phyloP scores from a whole-genome alignment of 1,139 yeast species.

The Entelexis paramagnoliae region DNA sequence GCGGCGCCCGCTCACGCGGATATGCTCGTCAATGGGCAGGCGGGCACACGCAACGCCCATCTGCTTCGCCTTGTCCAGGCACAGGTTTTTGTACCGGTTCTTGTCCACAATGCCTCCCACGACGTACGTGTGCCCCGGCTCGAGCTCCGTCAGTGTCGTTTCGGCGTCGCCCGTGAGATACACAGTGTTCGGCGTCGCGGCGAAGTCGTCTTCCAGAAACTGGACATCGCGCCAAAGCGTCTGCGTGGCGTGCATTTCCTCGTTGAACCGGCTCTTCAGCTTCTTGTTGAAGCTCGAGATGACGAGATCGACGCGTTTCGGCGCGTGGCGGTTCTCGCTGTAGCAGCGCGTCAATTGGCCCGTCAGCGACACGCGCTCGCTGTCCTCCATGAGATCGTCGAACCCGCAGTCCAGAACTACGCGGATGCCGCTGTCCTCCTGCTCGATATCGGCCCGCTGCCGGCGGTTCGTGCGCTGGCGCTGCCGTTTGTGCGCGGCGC shows the following conservation, averaged over 20 bases:
- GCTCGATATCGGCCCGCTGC: conserved; percentile 5
- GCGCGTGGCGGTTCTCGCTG: conserved; percentile 59
- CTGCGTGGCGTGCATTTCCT: conserved; percentile 46
- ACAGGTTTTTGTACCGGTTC: conserved; percentile 75
- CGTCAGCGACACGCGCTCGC: conserved; percentile 64
- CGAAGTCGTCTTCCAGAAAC: conserved; percentile 42
- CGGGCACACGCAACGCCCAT: conserved; percentile 65
- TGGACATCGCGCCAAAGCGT: conserved; percentile 55
- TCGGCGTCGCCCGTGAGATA: conserved; percentile 86
- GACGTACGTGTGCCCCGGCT: conserved; percentile 63
- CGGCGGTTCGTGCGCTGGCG: conserved; percentile 4
- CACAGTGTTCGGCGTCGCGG: conserved; percentile 18
- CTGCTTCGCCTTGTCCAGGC: conserved; percentile 68
- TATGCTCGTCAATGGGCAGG: conserved; percentile 79
- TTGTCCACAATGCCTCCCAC: conserved; percentile 96
- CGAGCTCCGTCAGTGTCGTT: conserved; percentile 49
- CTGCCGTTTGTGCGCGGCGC: conserved; percentile 9
- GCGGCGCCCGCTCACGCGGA: conserved; percentile 71
- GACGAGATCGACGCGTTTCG: conserved; percentile 47
- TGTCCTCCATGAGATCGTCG: conserved; percentile 76
- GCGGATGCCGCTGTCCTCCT: conserved; percentile 25
- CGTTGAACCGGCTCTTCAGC: conserved; percentile 58
- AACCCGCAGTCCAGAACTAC: conserved; percentile 79
- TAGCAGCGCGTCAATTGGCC: conserved; percentile 76
- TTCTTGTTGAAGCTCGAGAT: conserved; percentile 59